Evolutionary conservation across 495 filamentous ascomycete genomes (phyloP), one percentile per base, ranked within the genome.

Genomic region (Sabuloglossum arenarium): DNA sequence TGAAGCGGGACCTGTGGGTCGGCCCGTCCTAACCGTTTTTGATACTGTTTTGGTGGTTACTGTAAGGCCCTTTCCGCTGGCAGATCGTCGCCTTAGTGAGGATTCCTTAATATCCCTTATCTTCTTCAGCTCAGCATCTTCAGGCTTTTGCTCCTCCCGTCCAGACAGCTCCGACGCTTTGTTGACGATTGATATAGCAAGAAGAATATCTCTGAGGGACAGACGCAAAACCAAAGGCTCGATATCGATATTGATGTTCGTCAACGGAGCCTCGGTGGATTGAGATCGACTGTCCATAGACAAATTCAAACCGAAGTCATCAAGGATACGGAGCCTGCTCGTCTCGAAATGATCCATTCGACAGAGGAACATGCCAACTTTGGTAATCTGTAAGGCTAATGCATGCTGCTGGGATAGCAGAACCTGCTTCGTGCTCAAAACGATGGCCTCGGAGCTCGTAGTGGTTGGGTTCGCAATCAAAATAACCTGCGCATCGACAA

Each of bases 341-440:
- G 81, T 86, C 56, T 94, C 89, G 59, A 94, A 94, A 59, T 84
- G 84, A 64, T 98, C 91, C 93, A 98, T 97, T 28, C 91, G 85
- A 65, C 91, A 98, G 34, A 98, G 71, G 68, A 96, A 98, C 89
- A 98, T 97, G 56, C 91, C 93, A 47, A 96, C 80, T 62, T 95
- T 79, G 34, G 84, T 84, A 9, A 97, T 76, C 62, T 97, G 93
- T 56, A 98, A 73, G 10, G 93, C 95, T 52, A 88, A 75, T 24
- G 90, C 87, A 70, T 97, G 86, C 67, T 98, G 91, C 63, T 91
- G 85, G 14, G 91, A 91, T 11, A 97, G 72, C 6, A 97, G 74
- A 6, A 96, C 78, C 64, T 98, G 86, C 66, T 97, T 96, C 9
- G 87, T 94, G 19, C 88, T 83, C 19, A 98, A 75, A 10, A 97